Percentiles rank a stretch among this genome's conserved stretches.
phyloP scores from a whole-genome alignment of 192 early-diverging fungal genomes.

The Coemansia sp. region DNA sequence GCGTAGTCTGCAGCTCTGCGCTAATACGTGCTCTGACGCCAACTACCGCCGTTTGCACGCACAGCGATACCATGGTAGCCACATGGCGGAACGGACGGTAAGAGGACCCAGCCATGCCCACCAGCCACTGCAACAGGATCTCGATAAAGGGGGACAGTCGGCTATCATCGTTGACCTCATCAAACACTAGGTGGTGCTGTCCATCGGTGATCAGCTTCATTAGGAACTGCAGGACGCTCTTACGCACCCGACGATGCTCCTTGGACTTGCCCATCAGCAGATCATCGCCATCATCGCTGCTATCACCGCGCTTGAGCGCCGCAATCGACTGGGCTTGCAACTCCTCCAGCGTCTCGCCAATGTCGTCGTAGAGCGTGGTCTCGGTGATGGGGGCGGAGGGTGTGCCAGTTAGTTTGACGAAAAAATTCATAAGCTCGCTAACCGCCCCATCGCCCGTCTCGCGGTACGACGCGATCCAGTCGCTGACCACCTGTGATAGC shows the following conservation, averaged over 20 bases:
- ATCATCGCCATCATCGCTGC: conserved; percentile 60
- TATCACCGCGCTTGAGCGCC: conserved; percentile 21
- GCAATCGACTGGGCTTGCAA: conserved; percentile 53
- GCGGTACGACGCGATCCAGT: conserved; percentile 72
- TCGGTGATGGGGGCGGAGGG: conserved; percentile 42
- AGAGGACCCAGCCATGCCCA: conserved; percentile 67
- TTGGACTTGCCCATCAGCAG: conserved; percentile 72
- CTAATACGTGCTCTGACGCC: conserved; percentile 61
- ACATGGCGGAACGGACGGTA: conserved; percentile 93
- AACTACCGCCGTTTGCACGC: conserved; percentile 65
- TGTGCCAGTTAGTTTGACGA: conserved; percentile 58
- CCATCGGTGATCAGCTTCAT: conserved; percentile 56
- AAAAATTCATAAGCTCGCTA: conserved; percentile 72
- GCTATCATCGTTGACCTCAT: conserved; percentile 41
- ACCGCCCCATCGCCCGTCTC: conserved; percentile 57
- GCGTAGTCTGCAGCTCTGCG: conserved; percentile 62
- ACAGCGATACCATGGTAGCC: conserved; percentile 69
- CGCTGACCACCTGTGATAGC: conserved; percentile 61
- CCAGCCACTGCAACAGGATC: conserved; percentile 63
- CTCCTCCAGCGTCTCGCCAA: conserved; percentile 53
- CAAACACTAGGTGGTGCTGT: conserved; percentile 63
- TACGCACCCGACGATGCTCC: conserved; percentile 63
- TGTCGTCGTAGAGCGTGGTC: conserved; percentile 54
- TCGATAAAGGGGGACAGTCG: conserved; percentile 56
- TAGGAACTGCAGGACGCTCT: conserved; percentile 70